These are phyloP conservation scores for Phytophthora colocasiae DNA, from an alignment of 352 stramenopile species.

Conservation along the genomic window DNA sequence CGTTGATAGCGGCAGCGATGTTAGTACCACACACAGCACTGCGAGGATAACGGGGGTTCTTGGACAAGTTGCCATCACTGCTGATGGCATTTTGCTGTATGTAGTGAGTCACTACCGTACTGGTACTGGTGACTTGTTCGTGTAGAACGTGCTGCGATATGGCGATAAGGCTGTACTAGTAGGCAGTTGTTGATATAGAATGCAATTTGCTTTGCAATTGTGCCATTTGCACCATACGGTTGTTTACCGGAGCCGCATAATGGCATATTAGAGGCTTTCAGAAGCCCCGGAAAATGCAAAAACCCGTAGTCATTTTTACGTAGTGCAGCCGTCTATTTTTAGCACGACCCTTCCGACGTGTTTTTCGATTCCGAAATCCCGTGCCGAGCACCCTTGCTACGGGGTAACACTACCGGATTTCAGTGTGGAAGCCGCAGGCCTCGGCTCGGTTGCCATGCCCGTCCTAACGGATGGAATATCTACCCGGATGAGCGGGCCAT, in stretches of 20 bases:
- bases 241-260: neutral
- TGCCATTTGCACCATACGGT: neutral
- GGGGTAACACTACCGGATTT: too few relatives aligned
- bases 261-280: neutral
- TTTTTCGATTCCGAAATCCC: too few relatives aligned
- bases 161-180: conserved; percentile 1
- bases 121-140: neutral
- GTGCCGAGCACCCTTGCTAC: too few relatives aligned
- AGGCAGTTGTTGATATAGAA: conserved; percentile 6
- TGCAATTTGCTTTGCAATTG: neutral
- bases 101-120: neutral
- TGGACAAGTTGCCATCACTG: neutral
- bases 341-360: too few relatives aligned
- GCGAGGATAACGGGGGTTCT: neutral
- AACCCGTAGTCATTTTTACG: too few relatives aligned
- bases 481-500: too few relatives aligned
- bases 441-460: too few relatives aligned
- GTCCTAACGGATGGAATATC: too few relatives aligned
- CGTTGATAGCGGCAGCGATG: neutral
- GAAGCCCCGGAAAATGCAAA: too few relatives aligned
- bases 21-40: neutral
- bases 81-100: conserved; percentile 1
- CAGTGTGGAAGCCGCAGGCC: too few relatives aligned
- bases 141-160: neutral
- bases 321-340: too few relatives aligned